Base-by-base conservation (phyloP, 495 filamentous ascomycete genomes). In the Aspergillus kassunensis region DNA sequence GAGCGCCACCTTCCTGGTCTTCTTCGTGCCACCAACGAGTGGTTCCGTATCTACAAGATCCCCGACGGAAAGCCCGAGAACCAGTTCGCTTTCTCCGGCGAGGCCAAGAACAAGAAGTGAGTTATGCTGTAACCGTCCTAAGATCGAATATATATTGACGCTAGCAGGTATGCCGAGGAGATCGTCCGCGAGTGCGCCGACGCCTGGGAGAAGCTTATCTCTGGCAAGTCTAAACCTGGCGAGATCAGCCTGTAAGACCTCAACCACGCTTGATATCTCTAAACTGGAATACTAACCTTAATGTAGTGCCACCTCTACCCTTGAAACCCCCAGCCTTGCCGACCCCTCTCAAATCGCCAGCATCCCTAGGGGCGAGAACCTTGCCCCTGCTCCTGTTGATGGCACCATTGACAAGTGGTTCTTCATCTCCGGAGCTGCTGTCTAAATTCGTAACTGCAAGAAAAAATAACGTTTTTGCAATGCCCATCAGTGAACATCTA, bases 11-110 rank as follows among this genome's bases (percentile, higher is more conserved):
- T 99, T 20, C 95, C 95, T 36, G 95, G 95, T 55, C 87, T 97
- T 33, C 78, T 99, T 66, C 83, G 95, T 57, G 95, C 95, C 65
- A 97, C 93, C 68, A 99, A 99, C 69, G 95, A 99, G 82, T 99
- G 95, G 95, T 99, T 99, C 89, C 89, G 95, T 73, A 97, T 99
- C 82, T 99, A 99, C 85, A 97, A 97, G 82, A 97, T 99, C 76
- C 95, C 95, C 64, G 95, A 99, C 67, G 95, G 95, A 80, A 99
- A 97, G 90, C 91, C 91, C 62, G 93, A 97, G 85, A 99, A 99
- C 83, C 93, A 97, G 79, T 97, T 99, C 65, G 95, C 95, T 61
- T 99, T 99, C 83, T 95, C 90, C 46, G 95, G 95, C 75, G 95
- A 99, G 81, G 97, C 95, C 88, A 99, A 99, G 84, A 99, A 99